These are phyloP conservation scores for Xylariaceae sp. DNA, from an alignment of 2,329 filamentous ascomycete genomes.

Conservation along the genomic window DNA sequence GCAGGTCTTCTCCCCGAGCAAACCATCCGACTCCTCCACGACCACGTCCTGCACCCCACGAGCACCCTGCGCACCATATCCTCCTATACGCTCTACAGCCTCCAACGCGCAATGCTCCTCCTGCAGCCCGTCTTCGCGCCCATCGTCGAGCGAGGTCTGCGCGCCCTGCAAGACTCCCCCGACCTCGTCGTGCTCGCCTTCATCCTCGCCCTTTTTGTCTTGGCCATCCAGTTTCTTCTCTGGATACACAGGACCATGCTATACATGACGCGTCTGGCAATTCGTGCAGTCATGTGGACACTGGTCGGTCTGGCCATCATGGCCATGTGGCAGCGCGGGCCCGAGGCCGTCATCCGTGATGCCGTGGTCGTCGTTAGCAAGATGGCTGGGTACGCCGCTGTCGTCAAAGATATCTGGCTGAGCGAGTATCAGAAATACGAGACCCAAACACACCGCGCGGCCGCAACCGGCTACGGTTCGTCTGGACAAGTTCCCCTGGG, in stretches of 20 bases:
- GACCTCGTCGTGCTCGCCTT: constrained; percentile 44
- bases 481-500: constrained; percentile 14
- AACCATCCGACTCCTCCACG: constrained; percentile 42
- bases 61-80: constrained; percentile 44
- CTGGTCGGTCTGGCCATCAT: constrained; percentile 52
- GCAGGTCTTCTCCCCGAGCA: constrained; percentile 45
- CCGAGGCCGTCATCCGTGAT: constrained; percentile 64
- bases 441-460: constrained; percentile 39
- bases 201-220: constrained; percentile 53
- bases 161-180: constrained; percentile 38
- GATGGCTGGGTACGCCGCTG: constrained; percentile 44
- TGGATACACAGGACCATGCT: constrained; percentile 70
- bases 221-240: constrained; percentile 65
- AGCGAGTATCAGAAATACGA: constrained; percentile 58
- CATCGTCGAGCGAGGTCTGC: constrained; percentile 39
- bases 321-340: constrained; percentile 62
- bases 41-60: constrained; percentile 45
- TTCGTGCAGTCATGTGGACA: constrained; percentile 65
- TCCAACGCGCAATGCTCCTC: constrained; percentile 22
- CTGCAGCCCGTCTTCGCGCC: constrained; percentile 44
- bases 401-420: constrained; percentile 54
- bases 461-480: constrained; percentile 13
- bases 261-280: constrained; percentile 70
- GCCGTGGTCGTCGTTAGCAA: constrained; percentile 41
- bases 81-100: constrained; percentile 32